Evolutionary conservation across 768 basidiomycete species (phyloP).

Genomic region (Scleroderma citrinum): DNA sequence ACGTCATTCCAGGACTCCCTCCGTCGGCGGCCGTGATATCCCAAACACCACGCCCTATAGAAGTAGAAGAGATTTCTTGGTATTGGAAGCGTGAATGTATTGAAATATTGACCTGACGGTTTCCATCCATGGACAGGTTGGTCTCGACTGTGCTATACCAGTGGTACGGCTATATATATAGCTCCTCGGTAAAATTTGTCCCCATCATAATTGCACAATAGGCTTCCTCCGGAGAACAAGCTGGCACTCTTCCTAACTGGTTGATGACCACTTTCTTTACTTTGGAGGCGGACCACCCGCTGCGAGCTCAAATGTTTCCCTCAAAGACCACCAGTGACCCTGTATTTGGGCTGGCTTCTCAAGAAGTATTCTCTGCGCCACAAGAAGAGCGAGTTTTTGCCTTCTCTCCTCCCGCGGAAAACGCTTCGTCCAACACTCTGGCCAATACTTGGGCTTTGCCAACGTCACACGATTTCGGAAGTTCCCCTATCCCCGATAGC

Average conservation of each 20-base stretch:
- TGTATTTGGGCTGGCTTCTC: not conserved
- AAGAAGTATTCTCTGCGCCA: constrained; percentile 2
- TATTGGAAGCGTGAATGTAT: constrained; percentile 36
- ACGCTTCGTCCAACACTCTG: not conserved
- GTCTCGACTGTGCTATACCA: constrained; percentile 4
- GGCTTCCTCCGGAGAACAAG: constrained; percentile 15
- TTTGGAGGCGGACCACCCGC: constrained; percentile 32
- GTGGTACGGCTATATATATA: constrained; percentile 29
- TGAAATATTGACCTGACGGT: not conserved
- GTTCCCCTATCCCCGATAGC: too few relatives aligned
- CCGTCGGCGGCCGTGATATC: too few relatives aligned
- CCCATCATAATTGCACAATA: constrained; percentile 9
- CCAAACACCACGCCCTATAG: too few relatives aligned
- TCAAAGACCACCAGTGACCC: constrained; percentile 7
- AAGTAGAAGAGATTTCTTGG: constrained; percentile 36
- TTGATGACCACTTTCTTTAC: constrained; percentile 46
- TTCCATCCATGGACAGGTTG: constrained; percentile 2
- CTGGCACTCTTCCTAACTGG: constrained; percentile 47
- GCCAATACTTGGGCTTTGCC: constrained; percentile 4
- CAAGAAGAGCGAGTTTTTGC: constrained; percentile 21
- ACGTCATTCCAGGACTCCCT: too few relatives aligned
- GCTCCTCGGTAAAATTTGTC: constrained; percentile 7
- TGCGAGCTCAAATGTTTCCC: constrained; percentile 27
- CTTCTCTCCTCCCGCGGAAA: constrained; percentile 20
- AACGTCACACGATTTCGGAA: too few relatives aligned